Conservation (phyloP, 2,329 filamentous ascomycete species). For the Hysterium pulicare region DNA sequence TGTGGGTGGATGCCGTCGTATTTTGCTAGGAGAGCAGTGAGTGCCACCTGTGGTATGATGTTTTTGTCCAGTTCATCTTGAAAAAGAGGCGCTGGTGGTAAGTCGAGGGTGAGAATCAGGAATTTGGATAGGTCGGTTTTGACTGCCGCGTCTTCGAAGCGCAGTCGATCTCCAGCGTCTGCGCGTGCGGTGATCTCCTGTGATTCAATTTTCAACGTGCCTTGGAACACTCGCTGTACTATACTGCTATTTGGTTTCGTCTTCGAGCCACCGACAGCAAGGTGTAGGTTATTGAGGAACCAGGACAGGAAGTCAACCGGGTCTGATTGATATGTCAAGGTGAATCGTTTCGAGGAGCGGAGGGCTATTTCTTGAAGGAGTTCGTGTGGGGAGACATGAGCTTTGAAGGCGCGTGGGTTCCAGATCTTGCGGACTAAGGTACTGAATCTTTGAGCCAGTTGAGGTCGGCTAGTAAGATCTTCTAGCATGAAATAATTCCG, state of each 20-base stretch:
- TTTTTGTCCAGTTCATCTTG: slow-evolving; percentile 92
- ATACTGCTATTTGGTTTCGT: slow-evolving; percentile 81
- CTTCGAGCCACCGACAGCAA: slow-evolving; percentile 85
- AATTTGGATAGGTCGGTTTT: slow-evolving; percentile 75
- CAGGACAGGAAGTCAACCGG: slow-evolving; percentile 95
- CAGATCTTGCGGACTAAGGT: slow-evolving; percentile 94
- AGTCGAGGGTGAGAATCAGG: slow-evolving; percentile 87
- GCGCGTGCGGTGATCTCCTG: slow-evolving; percentile 91
- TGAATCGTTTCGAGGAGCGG: slow-evolving; percentile 88
- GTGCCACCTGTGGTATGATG: slow-evolving; percentile 89
- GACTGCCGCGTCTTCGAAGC: slow-evolving; percentile 90
- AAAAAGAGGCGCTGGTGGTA: slow-evolving; percentile 89
- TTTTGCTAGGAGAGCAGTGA: slow-evolving; percentile 68
- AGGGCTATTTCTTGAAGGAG: slow-evolving; percentile 91
- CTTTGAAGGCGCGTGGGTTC: slow-evolving; percentile 95
- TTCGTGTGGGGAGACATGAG: slow-evolving; percentile 95
- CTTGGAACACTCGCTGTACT: slow-evolving; percentile 90
- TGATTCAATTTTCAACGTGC: slow-evolving; percentile 84
- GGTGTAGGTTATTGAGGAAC: slow-evolving; percentile 95
- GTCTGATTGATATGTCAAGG: slow-evolving; percentile 84
- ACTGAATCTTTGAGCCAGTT: slow-evolving; percentile 83
- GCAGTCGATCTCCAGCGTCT: slow-evolving; percentile 79
- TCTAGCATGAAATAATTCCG: slow-evolving; percentile 91
- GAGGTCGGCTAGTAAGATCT: slow-evolving; percentile 68
- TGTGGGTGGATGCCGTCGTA: slow-evolving; percentile 88